phyloP scores from a whole-genome alignment of 2,329 filamentous ascomycete genomes.

The Penicillium sp. region DNA sequence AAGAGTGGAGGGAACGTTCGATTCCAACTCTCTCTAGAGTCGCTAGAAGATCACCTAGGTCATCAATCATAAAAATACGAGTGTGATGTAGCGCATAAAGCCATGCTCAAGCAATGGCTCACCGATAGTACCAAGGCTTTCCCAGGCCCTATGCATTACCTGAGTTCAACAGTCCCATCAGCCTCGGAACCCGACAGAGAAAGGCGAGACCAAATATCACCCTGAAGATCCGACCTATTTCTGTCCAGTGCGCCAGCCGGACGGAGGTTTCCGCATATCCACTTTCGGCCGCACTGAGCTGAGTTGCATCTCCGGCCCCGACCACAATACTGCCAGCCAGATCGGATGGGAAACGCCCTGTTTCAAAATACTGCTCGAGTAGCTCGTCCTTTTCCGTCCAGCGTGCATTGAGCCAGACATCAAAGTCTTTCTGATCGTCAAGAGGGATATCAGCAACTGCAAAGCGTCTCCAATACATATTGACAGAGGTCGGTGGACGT shows the following conservation, averaged over 20 bases:
- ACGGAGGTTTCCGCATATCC: conserved; percentile 52
- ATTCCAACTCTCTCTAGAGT: conserved; percentile 7
- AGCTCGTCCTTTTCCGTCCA: conserved; percentile 94
- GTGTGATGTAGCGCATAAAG: conserved; percentile 3
- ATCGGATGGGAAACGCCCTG: conserved; percentile 78
- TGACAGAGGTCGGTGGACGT: conserved; percentile 88
- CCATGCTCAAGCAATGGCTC: not conserved
- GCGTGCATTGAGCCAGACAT: conserved; percentile 79
- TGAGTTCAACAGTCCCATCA: conserved; percentile 28
- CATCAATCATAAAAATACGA: conserved; percentile 24
- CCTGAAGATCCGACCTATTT: conserved; percentile 50
- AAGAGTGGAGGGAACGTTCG: conserved; percentile 4
- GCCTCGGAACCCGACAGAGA: conserved; percentile 35
- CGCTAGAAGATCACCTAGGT: conserved; percentile 4
- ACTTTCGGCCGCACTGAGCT: conserved; percentile 37
- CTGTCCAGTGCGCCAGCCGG: conserved; percentile 47
- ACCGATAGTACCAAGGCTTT: not conserved
- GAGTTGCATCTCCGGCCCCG: conserved; percentile 41
- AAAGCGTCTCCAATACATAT: conserved; percentile 95
- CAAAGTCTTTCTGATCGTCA: conserved; percentile 74
- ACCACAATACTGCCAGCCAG: conserved; percentile 57
- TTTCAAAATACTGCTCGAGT: conserved; percentile 79
- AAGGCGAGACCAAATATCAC: conserved; percentile 43
- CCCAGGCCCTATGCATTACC: conserved; percentile 1
- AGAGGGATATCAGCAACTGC: conserved; percentile 80